These are phyloP conservation scores for Dissophora globulifera DNA, from an alignment of 192 early-diverging fungal species.

Conservation along the genomic window DNA sequence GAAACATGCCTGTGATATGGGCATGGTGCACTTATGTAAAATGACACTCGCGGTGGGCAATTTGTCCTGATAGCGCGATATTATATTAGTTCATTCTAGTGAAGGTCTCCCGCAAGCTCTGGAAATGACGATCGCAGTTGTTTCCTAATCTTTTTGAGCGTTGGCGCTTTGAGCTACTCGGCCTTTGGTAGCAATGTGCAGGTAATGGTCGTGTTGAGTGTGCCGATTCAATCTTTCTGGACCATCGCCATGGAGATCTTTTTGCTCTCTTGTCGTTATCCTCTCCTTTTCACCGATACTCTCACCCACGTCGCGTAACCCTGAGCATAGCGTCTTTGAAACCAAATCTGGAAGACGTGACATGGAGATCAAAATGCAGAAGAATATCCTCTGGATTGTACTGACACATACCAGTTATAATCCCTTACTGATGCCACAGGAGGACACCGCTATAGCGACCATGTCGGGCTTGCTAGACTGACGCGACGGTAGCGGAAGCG, in stretches of 20 bases:
- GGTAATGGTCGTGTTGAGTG: conserved; percentile 76
- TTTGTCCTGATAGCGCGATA: too few species aligned
- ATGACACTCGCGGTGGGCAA: too few species aligned
- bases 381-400: conserved; percentile 70
- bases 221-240: conserved; percentile 61
- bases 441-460: too few species aligned
- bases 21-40: too few species aligned
- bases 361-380: conserved; percentile 76
- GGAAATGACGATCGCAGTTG: conserved; percentile 54
- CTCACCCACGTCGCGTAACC: conserved; percentile 77
- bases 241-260: conserved; percentile 72
- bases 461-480: too few species aligned
- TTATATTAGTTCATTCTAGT: conserved; percentile 12
- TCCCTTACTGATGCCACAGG: too few species aligned
- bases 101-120: conserved; percentile 63
- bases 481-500: too few species aligned
- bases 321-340: conserved; percentile 73
- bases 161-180: conserved; percentile 68
- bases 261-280: conserved; percentile 80
- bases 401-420: too few species aligned
- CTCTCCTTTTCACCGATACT: conserved; percentile 77
- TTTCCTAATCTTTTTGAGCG: conserved; percentile 56
- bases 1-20: too few species aligned
- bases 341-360: conserved; percentile 54
- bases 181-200: conserved; percentile 76